phyloP scores from a whole-genome alignment of 495 filamentous ascomycete species.

The Xylaria venustula region DNA sequence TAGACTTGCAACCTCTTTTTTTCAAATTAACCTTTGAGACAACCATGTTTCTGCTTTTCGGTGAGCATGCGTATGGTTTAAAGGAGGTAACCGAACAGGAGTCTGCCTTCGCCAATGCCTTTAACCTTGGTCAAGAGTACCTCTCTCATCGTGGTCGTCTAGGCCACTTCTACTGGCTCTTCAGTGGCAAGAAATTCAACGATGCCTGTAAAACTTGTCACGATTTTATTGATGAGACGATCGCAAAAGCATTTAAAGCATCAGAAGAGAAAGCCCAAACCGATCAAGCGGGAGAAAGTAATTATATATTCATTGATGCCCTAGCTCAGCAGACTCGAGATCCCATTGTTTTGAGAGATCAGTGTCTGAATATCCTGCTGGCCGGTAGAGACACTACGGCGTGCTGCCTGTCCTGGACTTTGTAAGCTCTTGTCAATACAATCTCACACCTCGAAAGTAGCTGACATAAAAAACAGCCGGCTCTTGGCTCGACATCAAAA shows the following conservation, averaged over 20 bases:
- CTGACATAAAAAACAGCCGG: neutral
- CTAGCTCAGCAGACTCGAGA: neutral
- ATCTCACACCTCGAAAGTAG: neutral
- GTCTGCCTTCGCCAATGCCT: no score
- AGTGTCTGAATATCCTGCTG: conserved; percentile 26
- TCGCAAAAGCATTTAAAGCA: no score
- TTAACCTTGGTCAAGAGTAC: no score
- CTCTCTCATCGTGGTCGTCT: no score
- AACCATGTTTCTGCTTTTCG: no score
- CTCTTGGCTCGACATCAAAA: neutral
- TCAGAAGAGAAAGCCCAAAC: no score
- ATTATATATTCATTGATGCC: no score
- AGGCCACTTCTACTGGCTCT: conserved; percentile 29
- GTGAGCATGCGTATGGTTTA: no score
- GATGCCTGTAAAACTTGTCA: no score
- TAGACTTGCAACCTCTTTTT: conserved; percentile 49
- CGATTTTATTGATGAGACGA: no score
- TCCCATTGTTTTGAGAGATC: conserved; percentile 6
- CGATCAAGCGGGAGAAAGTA: no score
- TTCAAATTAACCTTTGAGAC: conserved; percentile 47
- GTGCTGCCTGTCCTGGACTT: conserved; percentile 38
- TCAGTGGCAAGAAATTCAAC: neutral
- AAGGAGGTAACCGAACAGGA: no score
- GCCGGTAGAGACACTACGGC: conserved; percentile 24
- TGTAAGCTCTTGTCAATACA: neutral